These are phyloP conservation scores for Epichloe brachyelytri DNA, from an alignment of 2,329 filamentous ascomycete species.

Conservation along the genomic window DNA sequence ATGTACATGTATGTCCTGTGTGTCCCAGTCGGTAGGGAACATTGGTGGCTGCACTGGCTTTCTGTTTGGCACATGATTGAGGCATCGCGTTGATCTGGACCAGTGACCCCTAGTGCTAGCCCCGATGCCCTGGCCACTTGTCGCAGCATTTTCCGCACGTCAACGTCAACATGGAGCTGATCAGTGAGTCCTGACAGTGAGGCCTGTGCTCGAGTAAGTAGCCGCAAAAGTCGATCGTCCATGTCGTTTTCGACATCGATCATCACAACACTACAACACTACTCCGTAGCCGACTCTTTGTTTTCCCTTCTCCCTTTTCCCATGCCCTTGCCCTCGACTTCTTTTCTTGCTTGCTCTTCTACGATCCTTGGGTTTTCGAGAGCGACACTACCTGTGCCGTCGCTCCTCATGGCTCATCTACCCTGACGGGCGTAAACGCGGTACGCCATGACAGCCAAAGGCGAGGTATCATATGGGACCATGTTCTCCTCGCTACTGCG, in stretches of 20 bases:
- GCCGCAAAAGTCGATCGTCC: background rate
- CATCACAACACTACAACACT: background rate
- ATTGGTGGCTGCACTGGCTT: too few relatives aligned
- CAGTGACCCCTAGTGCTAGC: too few relatives aligned
- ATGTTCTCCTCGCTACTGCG: slow-evolving; percentile 27
- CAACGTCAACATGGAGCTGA: too few relatives aligned
- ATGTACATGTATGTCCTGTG: too few relatives aligned
- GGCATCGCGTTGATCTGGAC: too few relatives aligned
- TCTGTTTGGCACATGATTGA: too few relatives aligned
- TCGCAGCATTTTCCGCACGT: too few relatives aligned
- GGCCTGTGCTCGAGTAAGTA: background rate
- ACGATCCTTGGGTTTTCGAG: background rate
- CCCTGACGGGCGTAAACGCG: slow-evolving; percentile 12
- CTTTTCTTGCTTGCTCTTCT: slow-evolving; percentile 2
- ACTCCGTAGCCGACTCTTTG: background rate
- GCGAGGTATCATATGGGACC: slow-evolving; percentile 8
- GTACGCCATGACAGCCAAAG: slow-evolving; percentile 6
- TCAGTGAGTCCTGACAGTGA: background rate
- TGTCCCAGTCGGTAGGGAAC: too few relatives aligned
- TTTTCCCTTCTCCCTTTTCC: background rate
- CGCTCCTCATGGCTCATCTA: slow-evolving; percentile 12
- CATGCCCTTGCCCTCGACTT: background rate
- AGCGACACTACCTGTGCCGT: slow-evolving; percentile 1
- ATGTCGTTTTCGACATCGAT: background rate
- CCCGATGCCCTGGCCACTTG: too few relatives aligned